Percentiles rank a stretch among this genome's conserved stretches.
These are phyloP conservation scores for Acacia acuminata DNA, from an alignment of 306 rosid species.

Conservation along the genomic window DNA sequence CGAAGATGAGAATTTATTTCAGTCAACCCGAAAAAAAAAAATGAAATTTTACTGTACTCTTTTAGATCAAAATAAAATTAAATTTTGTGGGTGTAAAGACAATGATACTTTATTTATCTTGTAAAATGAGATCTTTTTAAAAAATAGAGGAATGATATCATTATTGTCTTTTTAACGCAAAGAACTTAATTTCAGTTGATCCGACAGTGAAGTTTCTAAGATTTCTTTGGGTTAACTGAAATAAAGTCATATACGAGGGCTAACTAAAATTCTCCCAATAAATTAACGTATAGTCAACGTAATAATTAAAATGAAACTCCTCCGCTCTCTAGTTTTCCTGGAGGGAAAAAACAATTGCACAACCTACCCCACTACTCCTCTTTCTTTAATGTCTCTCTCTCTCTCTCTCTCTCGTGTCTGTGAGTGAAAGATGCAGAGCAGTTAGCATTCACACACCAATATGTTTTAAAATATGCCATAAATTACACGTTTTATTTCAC, in stretches of 20 bases:
- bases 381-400: not conserved
- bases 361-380: not conserved
- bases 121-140: no score
- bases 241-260: no score
- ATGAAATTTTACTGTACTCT: rapidly evolving
- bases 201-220: no score
- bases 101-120: no score
- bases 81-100: no score
- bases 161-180: no score
- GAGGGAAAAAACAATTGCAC: not conserved
- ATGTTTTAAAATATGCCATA: slow-evolving; percentile 1
- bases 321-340: not conserved
- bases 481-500: slow-evolving; percentile 39
- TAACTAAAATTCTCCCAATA: not conserved
- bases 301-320: not conserved
- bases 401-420: not conserved
- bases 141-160: no score
- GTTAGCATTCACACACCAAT: not conserved
- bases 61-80: no score
- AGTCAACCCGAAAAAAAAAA: no score
- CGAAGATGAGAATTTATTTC: no score
- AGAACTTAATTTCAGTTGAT: no score
- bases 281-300: not conserved
- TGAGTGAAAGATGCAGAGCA: not conserved
- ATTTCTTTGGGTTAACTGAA: no score